phyloP scores from a whole-genome alignment of 2,329 filamentous ascomycete species.

The Calonectria crousiana region DNA sequence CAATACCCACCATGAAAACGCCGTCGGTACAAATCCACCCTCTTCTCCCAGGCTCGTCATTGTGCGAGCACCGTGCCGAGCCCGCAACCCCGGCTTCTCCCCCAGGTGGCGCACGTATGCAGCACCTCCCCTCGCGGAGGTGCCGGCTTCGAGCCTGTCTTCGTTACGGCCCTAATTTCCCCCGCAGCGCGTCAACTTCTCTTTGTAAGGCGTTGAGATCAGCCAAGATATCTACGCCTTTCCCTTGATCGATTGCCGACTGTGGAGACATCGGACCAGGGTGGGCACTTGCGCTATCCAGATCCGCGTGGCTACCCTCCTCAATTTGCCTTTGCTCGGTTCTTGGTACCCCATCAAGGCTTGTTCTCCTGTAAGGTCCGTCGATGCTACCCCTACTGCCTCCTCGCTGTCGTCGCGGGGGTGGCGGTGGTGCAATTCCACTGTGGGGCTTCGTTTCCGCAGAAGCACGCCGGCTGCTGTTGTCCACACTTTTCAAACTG shows the following conservation, averaged over 20 bases:
- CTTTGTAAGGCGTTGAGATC: slow-evolving; percentile 79
- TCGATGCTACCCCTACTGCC: slow-evolving; percentile 60
- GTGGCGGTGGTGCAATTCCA: slow-evolving; percentile 55
- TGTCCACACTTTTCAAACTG: slow-evolving; percentile 58
- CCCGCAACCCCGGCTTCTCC: not conserved
- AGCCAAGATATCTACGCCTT: slow-evolving; percentile 73
- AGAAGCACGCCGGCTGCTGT: slow-evolving; percentile 44
- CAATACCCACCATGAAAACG: slow-evolving; percentile 25
- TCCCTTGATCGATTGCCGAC: slow-evolving; percentile 41
- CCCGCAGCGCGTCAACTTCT: slow-evolving; percentile 77
- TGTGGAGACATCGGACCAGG: slow-evolving; percentile 33
- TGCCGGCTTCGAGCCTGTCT: slow-evolving; percentile 8
- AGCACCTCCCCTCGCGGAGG: not conserved
- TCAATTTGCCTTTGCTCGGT: slow-evolving; percentile 32
- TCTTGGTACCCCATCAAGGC: slow-evolving; percentile 46
- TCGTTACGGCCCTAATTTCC: slow-evolving; percentile 44
- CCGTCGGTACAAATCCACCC: slow-evolving; percentile 15
- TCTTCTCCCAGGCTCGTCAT: not conserved
- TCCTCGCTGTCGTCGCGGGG: slow-evolving; percentile 63
- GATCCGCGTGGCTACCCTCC: slow-evolving; percentile 19
- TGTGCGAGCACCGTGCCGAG: not conserved
- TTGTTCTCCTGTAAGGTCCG: slow-evolving; percentile 47
- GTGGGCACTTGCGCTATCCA: slow-evolving; percentile 11
- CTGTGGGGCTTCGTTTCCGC: slow-evolving; percentile 46
- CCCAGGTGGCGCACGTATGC: not conserved